Conservation (phyloP, 495 filamentous ascomycete genomes). For the Bathelium albidoporum region DNA sequence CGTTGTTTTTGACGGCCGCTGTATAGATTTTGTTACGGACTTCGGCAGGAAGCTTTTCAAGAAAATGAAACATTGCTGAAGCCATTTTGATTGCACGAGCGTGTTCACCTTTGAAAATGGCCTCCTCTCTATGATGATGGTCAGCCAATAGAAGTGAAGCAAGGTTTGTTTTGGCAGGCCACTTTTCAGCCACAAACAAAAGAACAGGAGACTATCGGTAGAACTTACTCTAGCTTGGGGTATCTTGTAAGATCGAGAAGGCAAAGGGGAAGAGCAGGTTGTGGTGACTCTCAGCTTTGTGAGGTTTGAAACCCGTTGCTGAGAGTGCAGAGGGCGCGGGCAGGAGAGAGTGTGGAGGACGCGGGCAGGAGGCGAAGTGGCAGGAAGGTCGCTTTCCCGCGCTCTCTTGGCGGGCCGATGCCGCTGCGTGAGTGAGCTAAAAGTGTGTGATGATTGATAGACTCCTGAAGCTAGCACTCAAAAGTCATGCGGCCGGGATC, state of each 20-base stretch:
- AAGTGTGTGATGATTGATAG: no score
- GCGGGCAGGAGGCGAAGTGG: no score
- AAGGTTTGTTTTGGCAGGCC: not conserved
- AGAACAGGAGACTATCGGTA: not conserved
- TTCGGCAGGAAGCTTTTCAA: not conserved
- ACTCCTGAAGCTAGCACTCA: no score
- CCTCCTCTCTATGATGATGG: not conserved
- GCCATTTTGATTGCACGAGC: not conserved
- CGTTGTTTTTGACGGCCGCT: not conserved
- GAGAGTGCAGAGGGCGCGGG: no score
- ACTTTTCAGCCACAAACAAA: not conserved
- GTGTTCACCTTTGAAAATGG: not conserved
- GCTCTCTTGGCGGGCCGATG: no score
- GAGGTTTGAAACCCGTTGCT: not conserved
- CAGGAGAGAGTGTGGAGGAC: no score
- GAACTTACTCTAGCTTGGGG: not conserved
- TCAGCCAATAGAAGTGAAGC: not conserved
- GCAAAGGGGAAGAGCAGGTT: not conserved
- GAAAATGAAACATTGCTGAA: not conserved
- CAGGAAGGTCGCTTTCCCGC: no score
- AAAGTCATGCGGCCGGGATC: no score
- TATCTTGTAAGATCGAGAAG: not conserved
- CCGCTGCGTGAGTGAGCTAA: no score
- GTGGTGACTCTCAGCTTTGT: not conserved
- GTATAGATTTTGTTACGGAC: not conserved